Evolutionary conservation across 1,284 basidiomycete genomes (phyloP), one percentile per base, ranked within the genome.

Genomic region (Ceratobasidium papillatum): DNA sequence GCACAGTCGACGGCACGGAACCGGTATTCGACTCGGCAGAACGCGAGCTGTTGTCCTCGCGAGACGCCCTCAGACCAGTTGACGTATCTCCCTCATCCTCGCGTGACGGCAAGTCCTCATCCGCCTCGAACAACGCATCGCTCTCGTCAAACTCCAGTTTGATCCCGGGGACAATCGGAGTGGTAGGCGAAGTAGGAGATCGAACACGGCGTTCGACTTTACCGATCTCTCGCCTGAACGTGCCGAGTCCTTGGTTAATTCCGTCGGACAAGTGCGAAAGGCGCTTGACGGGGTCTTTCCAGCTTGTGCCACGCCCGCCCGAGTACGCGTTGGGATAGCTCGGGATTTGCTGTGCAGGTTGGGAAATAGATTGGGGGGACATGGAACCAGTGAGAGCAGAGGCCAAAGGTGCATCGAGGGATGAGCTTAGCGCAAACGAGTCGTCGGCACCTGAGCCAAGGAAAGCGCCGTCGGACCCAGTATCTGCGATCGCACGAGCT

Each of bases 301-400:
- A 81, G 19, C 76, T 75, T 22, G 75, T 56, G 19, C 63, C 63
- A 22, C 75, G 38, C 19, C 54, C 64, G 52, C 34, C 77, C 76
- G 1, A 81, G 79, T 22, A 85, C 81, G 34, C 91, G 91, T 79
- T 95, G 94, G 0, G 94, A 93, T 51, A 93, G 85, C 86, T 92
- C 0, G 94, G 94, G 0, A 94, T 84, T 77, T 88, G 86, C n/a
- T n/a, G n/a, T n/a, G n/a, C n/a, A n/a, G n/a, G n/a, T 0, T 84
- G 63, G 7, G 75, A 81, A 7, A 85, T 85, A 3, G 82, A 79
- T 1, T 85, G 81, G 62, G 87, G 85, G 41, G 89, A 89, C 52
- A 94, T 84, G 25, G 87, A 87, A 0, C 86, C 88, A 3, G 88
- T 84, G 75, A 95, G 86, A 0, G 94, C 93, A 0, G 87, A 90